Base-by-base conservation (phyloP, 768 basidiomycete genomes). In the Lactifluus echinatus region DNA sequence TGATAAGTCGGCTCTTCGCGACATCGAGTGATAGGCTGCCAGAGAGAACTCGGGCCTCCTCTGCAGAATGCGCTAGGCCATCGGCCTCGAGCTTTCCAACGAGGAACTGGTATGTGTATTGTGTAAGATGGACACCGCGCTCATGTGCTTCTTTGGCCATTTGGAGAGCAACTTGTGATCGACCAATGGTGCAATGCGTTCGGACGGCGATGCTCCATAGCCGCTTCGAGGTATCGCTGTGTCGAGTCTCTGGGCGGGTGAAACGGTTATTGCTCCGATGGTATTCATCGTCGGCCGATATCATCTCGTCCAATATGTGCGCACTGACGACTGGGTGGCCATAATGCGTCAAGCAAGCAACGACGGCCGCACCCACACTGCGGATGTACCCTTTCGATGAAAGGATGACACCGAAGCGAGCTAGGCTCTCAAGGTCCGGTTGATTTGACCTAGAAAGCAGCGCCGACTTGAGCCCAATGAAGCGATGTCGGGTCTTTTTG, bases 311-410 rank as follows among this genome's bases (percentile, higher is more conserved):
- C 33, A 85, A 56, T 63, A 82, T 82, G 6, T 57, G 59, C 44
- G 66, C 57, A 55, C 70, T 69, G 42, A 71, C 63, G 1, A 68
- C 60, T 3, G 70, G 69, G 5, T 66, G 55, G 2, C 76, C 72
- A 65, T 75, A 79, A 21, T 76, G 76, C 37, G 77, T 68, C 19
- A 85, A 66, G 4, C 68, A 66, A 2, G 74, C 70, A 31, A 80
- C 56, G 49, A 67, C 65, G 7, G 65, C 6, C 0, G 26, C 2
- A 4, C 60, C 39, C 10, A 66, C 12, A 0, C 10, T 36, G 7
- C 21, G 24, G 55, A 63, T 50, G 55, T 76, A 77, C 0, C 83
- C 83, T 61, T 79, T 82, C 17, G 70, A 67, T 3, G 76, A 75
- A n/a, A 73, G 70, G 4, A 74, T 66, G 43, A 74, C 53, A 19